A percentile compares a stretch with the other conserved stretches of the same genome.
Evolutionary conservation across 2,329 filamentous ascomycete species (phyloP).

Genomic region (Penicillium fuscoglaucum): DNA sequence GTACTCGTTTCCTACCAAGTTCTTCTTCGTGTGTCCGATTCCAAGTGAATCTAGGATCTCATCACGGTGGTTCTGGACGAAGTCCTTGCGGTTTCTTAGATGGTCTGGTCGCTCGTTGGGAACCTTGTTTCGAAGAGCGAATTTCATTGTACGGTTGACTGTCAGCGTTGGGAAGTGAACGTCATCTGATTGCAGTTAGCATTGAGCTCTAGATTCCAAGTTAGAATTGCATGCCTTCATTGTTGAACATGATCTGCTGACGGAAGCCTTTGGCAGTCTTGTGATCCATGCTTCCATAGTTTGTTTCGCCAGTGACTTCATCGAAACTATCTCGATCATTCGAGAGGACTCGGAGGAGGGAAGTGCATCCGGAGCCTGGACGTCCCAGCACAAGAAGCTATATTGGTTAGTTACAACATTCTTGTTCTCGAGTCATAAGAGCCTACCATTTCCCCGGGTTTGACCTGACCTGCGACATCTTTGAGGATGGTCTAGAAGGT

Average conservation of each 20-base stretch:
- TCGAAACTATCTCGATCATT: slow-evolving; percentile 64
- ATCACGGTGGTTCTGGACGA: slow-evolving; percentile 33
- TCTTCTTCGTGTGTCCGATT: slow-evolving; percentile 57
- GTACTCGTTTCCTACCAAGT: slow-evolving; percentile 65
- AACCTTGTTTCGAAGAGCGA: slow-evolving; percentile 60
- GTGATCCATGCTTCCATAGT: slow-evolving; percentile 56
- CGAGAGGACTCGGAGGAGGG: slow-evolving; percentile 66
- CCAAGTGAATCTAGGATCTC: slow-evolving; percentile 36
- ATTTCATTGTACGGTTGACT: slow-evolving; percentile 70
- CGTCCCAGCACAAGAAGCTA: slow-evolving; percentile 65
- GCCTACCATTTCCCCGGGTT: slow-evolving; percentile 47
- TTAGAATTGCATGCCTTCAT: slow-evolving; percentile 50
- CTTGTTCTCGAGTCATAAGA: background rate
- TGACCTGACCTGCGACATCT: slow-evolving; percentile 42
- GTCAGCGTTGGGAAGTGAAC: slow-evolving; percentile 73
- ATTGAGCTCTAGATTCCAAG: too few species aligned
- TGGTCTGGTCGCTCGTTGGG: slow-evolving; percentile 30
- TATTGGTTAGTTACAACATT: slow-evolving; percentile 4
- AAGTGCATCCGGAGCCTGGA: slow-evolving; percentile 69
- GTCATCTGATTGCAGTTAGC: slow-evolving; percentile 50
- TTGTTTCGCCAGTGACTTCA: slow-evolving; percentile 54
- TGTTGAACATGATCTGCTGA: slow-evolving; percentile 64
- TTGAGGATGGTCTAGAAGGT: slow-evolving; percentile 41
- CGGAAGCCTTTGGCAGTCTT: slow-evolving; percentile 45
- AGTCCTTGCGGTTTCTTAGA: slow-evolving; percentile 29